Conservation (phyloP, 352 stramenopile genomes). For the Globisporangium yorkense region DNA sequence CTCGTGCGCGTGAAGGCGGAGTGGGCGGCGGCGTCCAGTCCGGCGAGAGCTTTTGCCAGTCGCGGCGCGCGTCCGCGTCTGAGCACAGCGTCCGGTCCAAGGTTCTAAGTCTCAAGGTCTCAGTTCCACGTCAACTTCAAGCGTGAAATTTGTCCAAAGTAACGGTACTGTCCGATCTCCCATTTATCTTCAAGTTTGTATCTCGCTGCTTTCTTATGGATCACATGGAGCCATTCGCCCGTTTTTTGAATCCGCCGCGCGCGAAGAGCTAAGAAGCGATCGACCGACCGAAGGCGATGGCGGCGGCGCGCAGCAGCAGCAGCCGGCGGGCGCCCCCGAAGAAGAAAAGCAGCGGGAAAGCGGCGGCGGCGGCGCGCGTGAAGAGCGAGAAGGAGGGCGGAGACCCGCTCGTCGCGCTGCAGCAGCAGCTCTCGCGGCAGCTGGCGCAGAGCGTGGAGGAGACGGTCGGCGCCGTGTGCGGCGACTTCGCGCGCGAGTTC, state of each 20-base stretch:
- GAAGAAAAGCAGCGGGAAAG: background rate
- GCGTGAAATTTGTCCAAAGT: background rate
- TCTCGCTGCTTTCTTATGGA: background rate
- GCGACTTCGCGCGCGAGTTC: slow-evolving; percentile 26
- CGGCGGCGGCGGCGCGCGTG: background rate
- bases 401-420: slow-evolving; percentile 23
- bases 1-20: background rate
- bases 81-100: background rate
- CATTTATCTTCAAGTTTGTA: background rate
- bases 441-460: slow-evolving; percentile 42
- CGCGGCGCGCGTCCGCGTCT: background rate
- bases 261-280: background rate
- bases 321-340: background rate
- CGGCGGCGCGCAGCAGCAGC: background rate
- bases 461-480: slow-evolving; percentile 44
- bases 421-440: slow-evolving; percentile 27
- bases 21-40: no score
- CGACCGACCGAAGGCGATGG: background rate
- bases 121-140: no score
- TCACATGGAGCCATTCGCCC: no score
- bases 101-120: no score
- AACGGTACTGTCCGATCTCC: background rate
- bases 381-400: slow-evolving; percentile 2
- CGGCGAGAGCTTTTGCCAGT: no score
- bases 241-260: background rate